A percentile compares a stretch with the other conserved stretches of the same genome.
Conservation (phyloP, 352 stramenopile species). For the Blastocystis sp. region DNA sequence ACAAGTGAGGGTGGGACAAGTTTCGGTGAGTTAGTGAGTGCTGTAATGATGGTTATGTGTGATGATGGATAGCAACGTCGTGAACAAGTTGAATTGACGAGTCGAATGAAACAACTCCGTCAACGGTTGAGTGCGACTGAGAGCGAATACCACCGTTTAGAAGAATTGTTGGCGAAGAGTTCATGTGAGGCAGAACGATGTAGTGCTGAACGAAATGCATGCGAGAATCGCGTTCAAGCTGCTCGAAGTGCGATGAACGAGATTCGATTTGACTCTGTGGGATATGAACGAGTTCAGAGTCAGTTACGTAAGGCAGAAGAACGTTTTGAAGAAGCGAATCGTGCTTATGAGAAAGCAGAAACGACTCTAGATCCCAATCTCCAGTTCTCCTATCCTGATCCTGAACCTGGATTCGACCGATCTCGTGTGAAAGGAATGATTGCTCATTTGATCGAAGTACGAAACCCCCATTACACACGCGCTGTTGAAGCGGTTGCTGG, state of each 20-base stretch:
- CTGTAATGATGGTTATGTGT: not conserved
- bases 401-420: slow-evolving; percentile 87
- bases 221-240: not conserved
- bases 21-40: not conserved
- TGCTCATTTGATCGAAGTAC: slow-evolving; percentile 89
- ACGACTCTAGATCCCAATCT: not conserved
- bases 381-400: slow-evolving; percentile 87
- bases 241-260: not conserved
- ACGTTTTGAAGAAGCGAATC: not conserved
- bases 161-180: not conserved
- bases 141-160: not conserved
- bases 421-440: slow-evolving; percentile 93
- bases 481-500: slow-evolving; percentile 95
- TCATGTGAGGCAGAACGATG: not conserved
- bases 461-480: slow-evolving; percentile 85
- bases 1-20: not conserved
- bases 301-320: not conserved
- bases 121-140: not conserved
- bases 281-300: not conserved
- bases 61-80: slow-evolving; percentile 18
- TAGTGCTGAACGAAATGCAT: not conserved
- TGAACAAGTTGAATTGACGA: not conserved
- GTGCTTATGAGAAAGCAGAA: slow-evolving; percentile 14
- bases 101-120: not conserved
- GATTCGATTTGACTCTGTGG: not conserved